phyloP scores from a whole-genome alignment of 108 stramenopile genomes.

The Stephanodiscus triporus region DNA sequence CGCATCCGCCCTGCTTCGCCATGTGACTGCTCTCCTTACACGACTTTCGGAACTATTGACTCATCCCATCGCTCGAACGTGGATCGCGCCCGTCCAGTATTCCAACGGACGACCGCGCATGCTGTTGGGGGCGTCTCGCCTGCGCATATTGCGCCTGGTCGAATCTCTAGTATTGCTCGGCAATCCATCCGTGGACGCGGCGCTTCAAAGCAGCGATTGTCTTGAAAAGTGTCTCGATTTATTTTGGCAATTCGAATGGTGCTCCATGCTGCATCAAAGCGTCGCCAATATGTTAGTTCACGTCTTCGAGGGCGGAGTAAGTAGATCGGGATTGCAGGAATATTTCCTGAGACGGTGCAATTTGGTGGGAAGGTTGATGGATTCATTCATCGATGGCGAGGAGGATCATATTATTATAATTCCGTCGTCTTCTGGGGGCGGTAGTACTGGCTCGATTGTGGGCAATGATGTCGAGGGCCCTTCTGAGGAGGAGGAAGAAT shows the following conservation, averaged over 20 bases:
- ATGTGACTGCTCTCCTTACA: constrained; percentile 57
- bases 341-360: constrained; percentile 82
- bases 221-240: constrained; percentile 87
- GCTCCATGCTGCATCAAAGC: constrained; percentile 94
- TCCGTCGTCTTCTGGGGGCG: not conserved
- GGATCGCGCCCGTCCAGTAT: constrained; percentile 73
- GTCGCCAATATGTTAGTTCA: constrained; percentile 92
- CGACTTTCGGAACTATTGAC: constrained; percentile 50
- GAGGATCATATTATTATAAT: not conserved
- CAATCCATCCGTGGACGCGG: constrained; percentile 61
- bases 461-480: not conserved
- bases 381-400: constrained; percentile 61
- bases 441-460: not conserved
- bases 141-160: constrained; percentile 80
- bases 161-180: constrained; percentile 87
- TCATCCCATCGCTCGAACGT: constrained; percentile 59
- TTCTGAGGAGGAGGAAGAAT: not conserved
- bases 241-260: constrained; percentile 94
- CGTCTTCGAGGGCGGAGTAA: constrained; percentile 83
- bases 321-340: constrained; percentile 77
- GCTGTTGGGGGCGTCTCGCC: constrained; percentile 76
- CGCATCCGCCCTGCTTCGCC: constrained; percentile 54
- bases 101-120: constrained; percentile 54
- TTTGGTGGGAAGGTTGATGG: constrained; percentile 85
- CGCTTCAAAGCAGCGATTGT: constrained; percentile 67